Conservation (phyloP, 352 stramenopile genomes). For the Peronospora destructor region DNA sequence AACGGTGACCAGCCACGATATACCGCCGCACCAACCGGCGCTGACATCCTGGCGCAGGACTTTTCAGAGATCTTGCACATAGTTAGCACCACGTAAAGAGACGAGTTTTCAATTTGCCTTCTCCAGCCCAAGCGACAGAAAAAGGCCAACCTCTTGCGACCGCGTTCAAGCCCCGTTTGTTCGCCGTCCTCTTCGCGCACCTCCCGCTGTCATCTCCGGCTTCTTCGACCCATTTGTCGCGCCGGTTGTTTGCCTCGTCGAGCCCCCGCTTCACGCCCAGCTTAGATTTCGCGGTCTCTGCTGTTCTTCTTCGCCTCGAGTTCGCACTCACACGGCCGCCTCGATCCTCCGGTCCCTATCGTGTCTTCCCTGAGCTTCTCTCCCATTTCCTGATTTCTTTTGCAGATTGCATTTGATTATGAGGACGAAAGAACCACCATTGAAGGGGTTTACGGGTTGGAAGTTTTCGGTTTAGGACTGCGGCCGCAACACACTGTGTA, state of each 20-base stretch:
- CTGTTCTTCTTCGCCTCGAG: too few species aligned
- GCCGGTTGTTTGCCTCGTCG: too few species aligned
- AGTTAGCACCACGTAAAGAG: background rate
- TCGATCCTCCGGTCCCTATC: background rate
- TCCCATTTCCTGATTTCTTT: background rate
- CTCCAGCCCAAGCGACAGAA: background rate
- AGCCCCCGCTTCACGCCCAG: too few species aligned
- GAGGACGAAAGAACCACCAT: background rate
- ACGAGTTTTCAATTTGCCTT: constrained; percentile 1
- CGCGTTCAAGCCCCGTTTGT: background rate
- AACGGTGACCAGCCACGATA: background rate
- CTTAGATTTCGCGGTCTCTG: too few species aligned
- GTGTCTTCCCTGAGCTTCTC: background rate
- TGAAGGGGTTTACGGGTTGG: background rate
- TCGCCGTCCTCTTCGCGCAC: background rate
- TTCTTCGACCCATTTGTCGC: too few species aligned
- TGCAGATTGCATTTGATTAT: background rate
- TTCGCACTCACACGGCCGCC: too few species aligned
- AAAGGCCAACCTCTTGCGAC: background rate
- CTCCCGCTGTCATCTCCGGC: too few species aligned
- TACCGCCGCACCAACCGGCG: background rate
- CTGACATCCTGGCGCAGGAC: too few species aligned
- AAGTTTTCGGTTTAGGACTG: too few species aligned
- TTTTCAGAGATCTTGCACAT: background rate
- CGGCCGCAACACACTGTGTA: too few species aligned